These are phyloP conservation scores for Eleusine indica DNA, from an alignment of 176 grass and related monocot genomes.

Conservation along the genomic window DNA sequence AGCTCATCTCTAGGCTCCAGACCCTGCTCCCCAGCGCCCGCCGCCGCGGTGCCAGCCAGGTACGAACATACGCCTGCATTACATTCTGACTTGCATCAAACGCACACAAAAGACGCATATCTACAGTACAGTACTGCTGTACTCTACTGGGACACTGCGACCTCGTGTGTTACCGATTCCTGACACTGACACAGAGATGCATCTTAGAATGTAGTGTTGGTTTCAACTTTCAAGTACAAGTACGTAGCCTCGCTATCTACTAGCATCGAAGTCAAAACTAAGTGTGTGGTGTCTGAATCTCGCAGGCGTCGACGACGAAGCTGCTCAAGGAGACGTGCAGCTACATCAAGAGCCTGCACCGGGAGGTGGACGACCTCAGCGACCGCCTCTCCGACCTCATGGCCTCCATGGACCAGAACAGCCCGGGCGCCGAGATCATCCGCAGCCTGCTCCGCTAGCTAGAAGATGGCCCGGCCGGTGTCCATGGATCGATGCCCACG, in stretches of 20 bases:
- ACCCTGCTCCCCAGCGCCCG: slow-evolving; percentile 55
- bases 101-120: not conserved
- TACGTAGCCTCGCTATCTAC: not conserved
- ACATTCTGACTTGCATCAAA: not conserved
- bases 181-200: not conserved
- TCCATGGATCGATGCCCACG: not conserved
- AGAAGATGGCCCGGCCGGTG: not conserved
- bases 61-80: not conserved
- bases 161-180: not conserved
- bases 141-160: not conserved
- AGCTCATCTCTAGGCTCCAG: slow-evolving; percentile 85
- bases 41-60: slow-evolving; percentile 49
- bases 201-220: not conserved
- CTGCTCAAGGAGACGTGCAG: slow-evolving; percentile 79
- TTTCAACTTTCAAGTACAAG: not conserved
- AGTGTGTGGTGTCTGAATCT: not conserved
- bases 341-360: slow-evolving; percentile 80
- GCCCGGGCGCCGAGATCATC: slow-evolving; percentile 69
- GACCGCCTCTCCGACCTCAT: slow-evolving; percentile 69
- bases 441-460: slow-evolving; percentile 66
- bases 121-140: not conserved
- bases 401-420: slow-evolving; percentile 61
- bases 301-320: slow-evolving; percentile 65
- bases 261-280: not conserved
- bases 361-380: slow-evolving; percentile 75